Evolutionary conservation across 495 filamentous ascomycete genomes (phyloP).

Genomic region (Talaromyces adpressus): DNA sequence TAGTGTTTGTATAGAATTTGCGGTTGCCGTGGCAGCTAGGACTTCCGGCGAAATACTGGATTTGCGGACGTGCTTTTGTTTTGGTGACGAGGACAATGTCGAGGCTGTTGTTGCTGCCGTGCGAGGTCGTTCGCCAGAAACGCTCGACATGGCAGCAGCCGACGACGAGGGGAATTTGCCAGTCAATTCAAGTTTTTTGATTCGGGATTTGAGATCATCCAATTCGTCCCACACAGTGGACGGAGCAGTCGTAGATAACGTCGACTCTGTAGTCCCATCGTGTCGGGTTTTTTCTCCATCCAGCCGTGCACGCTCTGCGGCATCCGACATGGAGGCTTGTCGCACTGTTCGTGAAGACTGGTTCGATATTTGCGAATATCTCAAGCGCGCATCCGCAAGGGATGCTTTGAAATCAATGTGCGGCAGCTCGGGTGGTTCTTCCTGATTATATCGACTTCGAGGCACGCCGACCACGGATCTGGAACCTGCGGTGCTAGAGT

Average conservation of each 20-base stretch:
- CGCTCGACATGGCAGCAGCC: slow-evolving; percentile 66
- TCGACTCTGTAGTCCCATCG: slow-evolving; percentile 66
- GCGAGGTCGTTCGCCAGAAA: slow-evolving; percentile 71
- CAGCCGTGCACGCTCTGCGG: slow-evolving; percentile 26
- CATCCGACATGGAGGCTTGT: slow-evolving; percentile 45
- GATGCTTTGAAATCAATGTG: slow-evolving; percentile 42
- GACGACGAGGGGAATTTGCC: slow-evolving; percentile 79
- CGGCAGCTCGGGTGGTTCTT: slow-evolving; percentile 35
- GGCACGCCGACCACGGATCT: slow-evolving; percentile 37
- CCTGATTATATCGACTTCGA: slow-evolving; percentile 33
- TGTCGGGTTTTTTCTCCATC: slow-evolving; percentile 45
- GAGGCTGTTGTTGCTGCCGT: slow-evolving; percentile 94
- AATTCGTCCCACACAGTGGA: slow-evolving; percentile 98
- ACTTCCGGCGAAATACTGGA: slow-evolving; percentile 23
- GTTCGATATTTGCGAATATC: slow-evolving; percentile 3
- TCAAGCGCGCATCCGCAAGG: slow-evolving; percentile 22
- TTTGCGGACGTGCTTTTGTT: slow-evolving; percentile 43
- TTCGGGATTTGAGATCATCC: slow-evolving; percentile 90
- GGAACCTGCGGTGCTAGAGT: slow-evolving; percentile 28
- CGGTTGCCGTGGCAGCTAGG: slow-evolving; percentile 12
- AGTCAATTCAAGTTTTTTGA: slow-evolving; percentile 84
- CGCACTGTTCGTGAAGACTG: slow-evolving; percentile 36
- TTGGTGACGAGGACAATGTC: slow-evolving; percentile 82
- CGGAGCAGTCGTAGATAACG: slow-evolving; percentile 75
- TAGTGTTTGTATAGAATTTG: slow-evolving; percentile 60